phyloP scores from a whole-genome alignment of 2,329 filamentous ascomycete species.

The Ceratocystis eucalypticola region DNA sequence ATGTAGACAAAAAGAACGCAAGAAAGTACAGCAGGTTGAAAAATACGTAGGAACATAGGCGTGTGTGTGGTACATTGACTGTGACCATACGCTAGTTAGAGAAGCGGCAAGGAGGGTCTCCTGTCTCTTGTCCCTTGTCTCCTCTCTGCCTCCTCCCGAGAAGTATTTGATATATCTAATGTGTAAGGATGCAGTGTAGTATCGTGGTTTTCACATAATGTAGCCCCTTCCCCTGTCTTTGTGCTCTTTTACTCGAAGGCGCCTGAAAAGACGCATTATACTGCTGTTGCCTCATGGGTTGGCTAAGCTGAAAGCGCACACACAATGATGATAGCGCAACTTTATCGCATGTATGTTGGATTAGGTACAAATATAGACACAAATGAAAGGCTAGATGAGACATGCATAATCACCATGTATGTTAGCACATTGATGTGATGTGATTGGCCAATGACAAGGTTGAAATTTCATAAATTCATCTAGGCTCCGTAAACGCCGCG shows the following conservation, averaged over 20 bases:
- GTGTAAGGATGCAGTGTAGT: not conserved
- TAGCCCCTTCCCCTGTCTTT: not conserved
- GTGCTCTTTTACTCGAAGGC: not conserved
- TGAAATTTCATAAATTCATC: slow-evolving; percentile 7
- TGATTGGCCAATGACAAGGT: not conserved
- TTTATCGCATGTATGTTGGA: not conserved
- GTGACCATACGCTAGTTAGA: not conserved
- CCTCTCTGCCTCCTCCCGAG: too few relatives aligned
- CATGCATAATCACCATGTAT: not conserved
- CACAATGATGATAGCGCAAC: not conserved
- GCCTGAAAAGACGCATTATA: not conserved
- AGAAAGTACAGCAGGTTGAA: not conserved
- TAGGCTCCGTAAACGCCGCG: not conserved
- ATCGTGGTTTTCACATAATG: not conserved
- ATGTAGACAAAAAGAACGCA: too few relatives aligned
- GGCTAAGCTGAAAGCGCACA: not conserved
- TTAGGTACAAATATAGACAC: not conserved
- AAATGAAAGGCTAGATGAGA: not conserved
- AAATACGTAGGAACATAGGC: not conserved
- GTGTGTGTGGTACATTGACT: not conserved
- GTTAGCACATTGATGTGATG: not conserved
- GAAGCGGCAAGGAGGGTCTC: too few relatives aligned
- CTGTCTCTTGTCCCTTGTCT: too few relatives aligned
- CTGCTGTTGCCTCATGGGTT: not conserved
- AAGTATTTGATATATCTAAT: not conserved